Evolutionary conservation across 2,329 filamentous ascomycete species (phyloP).

Genomic region (Xylaria hypoxylon): DNA sequence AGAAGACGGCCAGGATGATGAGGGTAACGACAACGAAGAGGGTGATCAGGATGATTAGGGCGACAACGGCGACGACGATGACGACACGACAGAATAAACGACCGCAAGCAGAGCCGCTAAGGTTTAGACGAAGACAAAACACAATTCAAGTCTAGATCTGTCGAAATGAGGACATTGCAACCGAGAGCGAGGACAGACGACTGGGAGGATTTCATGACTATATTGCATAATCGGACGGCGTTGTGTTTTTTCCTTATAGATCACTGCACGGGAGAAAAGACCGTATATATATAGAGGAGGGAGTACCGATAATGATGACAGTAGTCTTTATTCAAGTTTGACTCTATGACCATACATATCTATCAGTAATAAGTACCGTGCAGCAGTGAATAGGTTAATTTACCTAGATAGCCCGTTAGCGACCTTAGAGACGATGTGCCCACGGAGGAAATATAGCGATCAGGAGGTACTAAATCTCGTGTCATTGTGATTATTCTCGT

Average conservation of each 20-base stretch:
- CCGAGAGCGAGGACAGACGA: not conserved
- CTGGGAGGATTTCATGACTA: not conserved
- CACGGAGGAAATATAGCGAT: too few relatives aligned
- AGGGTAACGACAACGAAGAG: not conserved
- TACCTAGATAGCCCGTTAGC: too few relatives aligned
- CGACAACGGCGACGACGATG: too few relatives aligned
- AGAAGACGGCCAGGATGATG: not conserved
- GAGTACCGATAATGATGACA: not conserved
- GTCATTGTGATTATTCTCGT: too few relatives aligned
- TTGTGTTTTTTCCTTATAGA: constrained; percentile 13
- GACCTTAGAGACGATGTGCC: too few relatives aligned
- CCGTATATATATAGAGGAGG: not conserved
- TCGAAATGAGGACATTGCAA: not conserved
- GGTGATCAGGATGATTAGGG: too few relatives aligned
- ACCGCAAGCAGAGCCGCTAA: not conserved
- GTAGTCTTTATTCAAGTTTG: not conserved
- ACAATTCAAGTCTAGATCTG: not conserved
- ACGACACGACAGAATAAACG: not conserved
- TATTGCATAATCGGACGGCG: constrained; percentile 27
- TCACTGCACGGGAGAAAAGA: not conserved
- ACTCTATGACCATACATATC: not conserved
- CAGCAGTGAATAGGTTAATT: too few relatives aligned
- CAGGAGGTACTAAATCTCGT: too few relatives aligned
- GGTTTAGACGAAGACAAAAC: not conserved
- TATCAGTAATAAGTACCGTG: too few relatives aligned